Evolutionary conservation across 352 stramenopile genomes (phyloP), one percentile per base, ranked within the genome.

Genomic region (Globisporangium takayamanum): DNA sequence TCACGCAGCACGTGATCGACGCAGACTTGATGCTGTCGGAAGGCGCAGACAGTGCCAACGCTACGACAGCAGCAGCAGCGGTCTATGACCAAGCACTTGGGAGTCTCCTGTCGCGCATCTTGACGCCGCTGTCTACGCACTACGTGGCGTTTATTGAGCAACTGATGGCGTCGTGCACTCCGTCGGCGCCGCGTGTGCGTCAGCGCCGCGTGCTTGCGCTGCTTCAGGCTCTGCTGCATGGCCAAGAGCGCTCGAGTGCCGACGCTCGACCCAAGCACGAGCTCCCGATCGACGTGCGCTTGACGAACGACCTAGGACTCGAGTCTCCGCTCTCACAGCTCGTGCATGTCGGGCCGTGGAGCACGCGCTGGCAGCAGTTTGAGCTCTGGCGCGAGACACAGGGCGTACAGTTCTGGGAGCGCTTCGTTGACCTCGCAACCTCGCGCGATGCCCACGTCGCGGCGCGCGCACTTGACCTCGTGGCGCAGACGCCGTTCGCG

Each of bases 371-470:
- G 55, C 55, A 64, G 25, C 59, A 62, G 2, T 85, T 91, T 50
- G 53, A 50, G 22, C 42, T 72, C 37, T 89, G 77, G 80, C 83
- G 74, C 54, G 76, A 67, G 18, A 51, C 73, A 5, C 64, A 66
- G 50, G 82, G 78, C 1, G 59, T 80, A 4, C 67, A 78, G 10
- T 78, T 84, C 36, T 92, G 78, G 78, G 80, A 87, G 53, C 70
- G 68, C 25, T 75, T 89, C 30, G 33, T 92, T 49, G 75, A 90
- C 58, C 56, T 92, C n/a, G 55, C 72, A 12, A 47, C 63, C 26
- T 79, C 71, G 8, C 68, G 63, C 2, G 66, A 88, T 45, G 26
- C 53, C 5, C 46, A 69, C 10, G 75, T 85, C 0, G 64, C 74
- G n/a, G 65, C 70, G 16, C 62, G 62, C 18, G 80, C 80, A 8